Conservation (phyloP, 2,329 filamentous ascomycete genomes). For the Botrytis elliptica region DNA sequence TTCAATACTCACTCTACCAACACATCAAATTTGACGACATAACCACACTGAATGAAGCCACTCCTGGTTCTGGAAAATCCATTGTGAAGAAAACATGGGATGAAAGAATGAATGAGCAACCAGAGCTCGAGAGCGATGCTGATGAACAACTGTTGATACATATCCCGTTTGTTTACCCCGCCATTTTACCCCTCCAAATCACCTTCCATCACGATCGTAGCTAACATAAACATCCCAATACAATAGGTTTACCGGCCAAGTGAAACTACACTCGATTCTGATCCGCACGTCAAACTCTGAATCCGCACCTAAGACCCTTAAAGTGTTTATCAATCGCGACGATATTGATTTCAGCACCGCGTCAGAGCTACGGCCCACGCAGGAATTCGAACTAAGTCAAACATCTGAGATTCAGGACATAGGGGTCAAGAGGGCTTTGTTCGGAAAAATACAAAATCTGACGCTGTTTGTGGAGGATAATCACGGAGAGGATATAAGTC, state of each 20-base stretch:
- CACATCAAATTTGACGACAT: constrained; percentile 89
- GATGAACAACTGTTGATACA: constrained; percentile 95
- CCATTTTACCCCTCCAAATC: constrained; percentile 21
- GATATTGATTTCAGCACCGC: constrained; percentile 82
- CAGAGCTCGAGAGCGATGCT: constrained; percentile 79
- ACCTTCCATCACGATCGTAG: not conserved
- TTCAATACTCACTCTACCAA: constrained; percentile 87
- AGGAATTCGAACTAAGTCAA: constrained; percentile 74
- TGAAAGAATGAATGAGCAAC: constrained; percentile 67
- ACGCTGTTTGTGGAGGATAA: constrained; percentile 92
- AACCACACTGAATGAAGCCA: constrained; percentile 78
- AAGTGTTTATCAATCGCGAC: constrained; percentile 82
- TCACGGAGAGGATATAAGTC: constrained; percentile 74
- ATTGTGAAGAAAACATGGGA: constrained; percentile 91
- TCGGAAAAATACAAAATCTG: constrained; percentile 80
- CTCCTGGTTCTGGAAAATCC: constrained; percentile 64
- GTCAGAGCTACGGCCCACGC: constrained; percentile 66
- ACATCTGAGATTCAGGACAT: constrained; percentile 83
- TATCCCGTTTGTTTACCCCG: constrained; percentile 65
- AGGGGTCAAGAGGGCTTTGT: constrained; percentile 81
- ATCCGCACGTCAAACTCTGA: constrained; percentile 72
- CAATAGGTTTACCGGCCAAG: constrained; percentile 81
- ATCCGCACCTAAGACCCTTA: constrained; percentile 76
- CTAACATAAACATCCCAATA: not conserved
- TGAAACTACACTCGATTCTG: constrained; percentile 87